These are phyloP conservation scores for Neocallimastix lanati DNA, from an alignment of 192 early-diverging fungal species.

Conservation along the genomic window DNA sequence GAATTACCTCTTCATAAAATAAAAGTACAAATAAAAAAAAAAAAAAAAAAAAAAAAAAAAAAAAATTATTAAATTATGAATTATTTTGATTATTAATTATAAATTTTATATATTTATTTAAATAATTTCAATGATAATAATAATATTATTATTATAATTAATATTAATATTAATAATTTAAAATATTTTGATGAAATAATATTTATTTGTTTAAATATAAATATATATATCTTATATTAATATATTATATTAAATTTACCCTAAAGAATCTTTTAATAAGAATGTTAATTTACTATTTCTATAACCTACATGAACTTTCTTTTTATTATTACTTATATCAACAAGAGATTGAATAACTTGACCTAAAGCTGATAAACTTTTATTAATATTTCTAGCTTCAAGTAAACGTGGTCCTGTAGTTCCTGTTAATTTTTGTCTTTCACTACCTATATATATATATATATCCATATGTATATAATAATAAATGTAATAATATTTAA, in stretches of 20 bases:
- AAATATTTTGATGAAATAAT: no score
- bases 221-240: no score
- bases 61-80: no score
- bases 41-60: no score
- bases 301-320: conserved; percentile 16
- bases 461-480: no score
- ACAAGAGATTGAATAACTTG: conserved; percentile 72
- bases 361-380: conserved; percentile 52
- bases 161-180: no score
- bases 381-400: conserved; percentile 73
- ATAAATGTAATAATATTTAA: no score
- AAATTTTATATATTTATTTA: no score
- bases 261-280: conserved; percentile 44
- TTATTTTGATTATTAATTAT: no score
- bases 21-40: not conserved
- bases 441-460: conserved; percentile 19
- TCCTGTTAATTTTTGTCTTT: conserved; percentile 43
- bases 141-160: no score
- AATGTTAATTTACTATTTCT: conserved; percentile 52
- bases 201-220: no score
- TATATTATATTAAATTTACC: conserved; percentile 18
- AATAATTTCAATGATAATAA: no score
- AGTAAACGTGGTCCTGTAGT: conserved; percentile 45
- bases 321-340: conserved; percentile 31
- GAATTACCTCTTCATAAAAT: not conserved